Conservation (phyloP, 2,329 filamentous ascomycete species). For the Peltaster fructicola region DNA sequence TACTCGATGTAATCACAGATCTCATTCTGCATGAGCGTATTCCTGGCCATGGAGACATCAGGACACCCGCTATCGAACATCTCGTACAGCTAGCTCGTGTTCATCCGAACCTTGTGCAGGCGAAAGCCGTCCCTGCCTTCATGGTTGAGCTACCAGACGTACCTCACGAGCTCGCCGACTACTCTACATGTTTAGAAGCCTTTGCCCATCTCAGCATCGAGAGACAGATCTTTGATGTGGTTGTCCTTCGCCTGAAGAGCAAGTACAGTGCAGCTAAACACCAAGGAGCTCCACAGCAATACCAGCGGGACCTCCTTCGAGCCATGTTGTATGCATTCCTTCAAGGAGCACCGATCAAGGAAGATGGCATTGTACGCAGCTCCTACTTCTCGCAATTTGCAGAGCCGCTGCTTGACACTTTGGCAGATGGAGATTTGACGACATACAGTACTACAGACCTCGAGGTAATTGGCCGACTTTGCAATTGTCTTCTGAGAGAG, state of each 20-base stretch:
- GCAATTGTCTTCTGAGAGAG: conserved; percentile 39
- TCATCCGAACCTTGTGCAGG: conserved; percentile 43
- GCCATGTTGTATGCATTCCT: conserved; percentile 45
- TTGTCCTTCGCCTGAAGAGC: conserved; percentile 44
- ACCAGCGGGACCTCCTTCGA: conserved; percentile 41
- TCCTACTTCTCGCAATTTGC: conserved; percentile 30
- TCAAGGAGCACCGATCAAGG: conserved; percentile 30
- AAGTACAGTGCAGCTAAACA: conserved; percentile 41
- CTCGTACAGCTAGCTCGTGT: conserved; percentile 44
- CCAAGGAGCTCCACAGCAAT: conserved; percentile 32
- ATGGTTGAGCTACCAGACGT: conserved; percentile 42
- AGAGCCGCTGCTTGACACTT: conserved; percentile 23
- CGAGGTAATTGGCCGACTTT: conserved; percentile 42
- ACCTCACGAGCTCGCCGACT: conserved; percentile 26
- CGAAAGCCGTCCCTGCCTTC: conserved; percentile 48
- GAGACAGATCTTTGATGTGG: conserved; percentile 43
- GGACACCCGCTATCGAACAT: conserved; percentile 38
- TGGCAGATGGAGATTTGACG: conserved; percentile 17
- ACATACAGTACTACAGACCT: conserved; percentile 33
- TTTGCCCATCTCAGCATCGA: conserved; percentile 47
- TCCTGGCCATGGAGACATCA: conserved; percentile 37
- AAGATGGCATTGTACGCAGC: conserved; percentile 22
- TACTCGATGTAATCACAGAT: conserved; percentile 43
- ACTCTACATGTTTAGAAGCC: conserved; percentile 41
- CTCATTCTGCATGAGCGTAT: conserved; percentile 43